Evolutionary conservation across 768 basidiomycete species (phyloP), one percentile per base, ranked within the genome.

Genomic region (Pisolithus sp.): DNA sequence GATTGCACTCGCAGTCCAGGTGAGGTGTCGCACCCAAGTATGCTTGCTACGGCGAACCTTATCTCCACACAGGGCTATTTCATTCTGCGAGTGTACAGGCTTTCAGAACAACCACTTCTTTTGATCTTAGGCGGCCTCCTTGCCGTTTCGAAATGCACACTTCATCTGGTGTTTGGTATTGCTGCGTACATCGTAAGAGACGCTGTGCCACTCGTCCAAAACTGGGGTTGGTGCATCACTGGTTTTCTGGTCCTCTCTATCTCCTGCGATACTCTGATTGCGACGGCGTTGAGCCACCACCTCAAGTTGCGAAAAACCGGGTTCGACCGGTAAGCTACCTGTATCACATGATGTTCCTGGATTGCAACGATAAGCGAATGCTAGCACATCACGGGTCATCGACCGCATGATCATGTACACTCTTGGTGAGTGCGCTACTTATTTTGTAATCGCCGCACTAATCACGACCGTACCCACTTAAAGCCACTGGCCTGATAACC

Each of bases 141-240:
- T 6, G 46, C 31, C 8, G 3, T 36, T 21, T 37, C 46, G 7
- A 47, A 47, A 36, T 47, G 31, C 20, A 21, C 23, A n/a, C 18
- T 47, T 2, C 46, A 47, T 15, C 18, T 47, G 31, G n/a, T 31
- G 12, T 47, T 47, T 31, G 46, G 46, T 9, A 36, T 47, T 17
- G 30, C 46, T 9, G 46, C 46, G 1, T 47, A 10, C 31, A 36
- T 47, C n/a, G 17, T 36, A 4, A 47, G 34, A 9, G 34, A 21
- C 20, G 46, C 30, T 10, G 17, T 10, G n/a, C 5, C 20, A 3
- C 30, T 47, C 31, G 31, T 36, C 10, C 46, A 47, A 5, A 17
- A 47, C 15, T 47, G 46, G 46, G 46, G 46, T 23, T 47, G 46
- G 46, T 34, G 17, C 20, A 47, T 47, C 23, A 47, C 46, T 10